Base-by-base conservation (phyloP, 2,329 filamentous ascomycete species). In the Rhinocladiella similis region DNA sequence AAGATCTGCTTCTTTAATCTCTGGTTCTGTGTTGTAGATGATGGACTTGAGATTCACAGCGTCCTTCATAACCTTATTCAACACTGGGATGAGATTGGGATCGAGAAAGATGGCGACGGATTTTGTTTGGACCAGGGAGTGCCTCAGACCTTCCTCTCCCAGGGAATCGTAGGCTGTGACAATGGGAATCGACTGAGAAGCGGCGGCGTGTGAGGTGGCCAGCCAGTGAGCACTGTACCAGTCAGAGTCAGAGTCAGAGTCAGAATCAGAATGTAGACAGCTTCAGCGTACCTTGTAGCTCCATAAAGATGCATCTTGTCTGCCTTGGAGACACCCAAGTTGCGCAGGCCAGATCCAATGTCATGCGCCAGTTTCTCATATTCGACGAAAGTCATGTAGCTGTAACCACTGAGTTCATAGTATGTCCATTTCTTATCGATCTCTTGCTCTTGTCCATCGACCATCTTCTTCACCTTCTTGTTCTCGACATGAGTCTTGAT, bases 401-500 rank as follows among this genome's bases (percentile, higher is more conserved):
- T 80, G 77, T 89, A 96, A 47, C 80, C 78, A 60, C 88, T 87
- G 64, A 95, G 84, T 80, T 96, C 91, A 66, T 90, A 95, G 75
- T 86, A 95, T 51, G 87, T 86, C 91, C 91, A 96, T 72, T 93
- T 84, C 84, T 96, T 96, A 62, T 95, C 89, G 33, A 94, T 84
- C 75, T 92, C 84, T 63, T 81, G 79, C 72, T 91, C 82, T 71
- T 89, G 82, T 65, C 91, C 91, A 68, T 95, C 89, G 56, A 96
- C 78, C 49, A 90, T 81, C 82, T 95, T 96, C 81, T 91, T 88
- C 65, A 96, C 78, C 81, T 91, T 94, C 79, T 93, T 96, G 65
- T 83, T 87, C 79, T 96, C 91, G 67, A 83, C 83, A 74, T 96
- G 91, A 46, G 87, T 84, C 73, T 87, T 80, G 73, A 96, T 73